Base-by-base conservation (phyloP, 208 protist genomes). In the Acanthamoeba lenticulata region DNA sequence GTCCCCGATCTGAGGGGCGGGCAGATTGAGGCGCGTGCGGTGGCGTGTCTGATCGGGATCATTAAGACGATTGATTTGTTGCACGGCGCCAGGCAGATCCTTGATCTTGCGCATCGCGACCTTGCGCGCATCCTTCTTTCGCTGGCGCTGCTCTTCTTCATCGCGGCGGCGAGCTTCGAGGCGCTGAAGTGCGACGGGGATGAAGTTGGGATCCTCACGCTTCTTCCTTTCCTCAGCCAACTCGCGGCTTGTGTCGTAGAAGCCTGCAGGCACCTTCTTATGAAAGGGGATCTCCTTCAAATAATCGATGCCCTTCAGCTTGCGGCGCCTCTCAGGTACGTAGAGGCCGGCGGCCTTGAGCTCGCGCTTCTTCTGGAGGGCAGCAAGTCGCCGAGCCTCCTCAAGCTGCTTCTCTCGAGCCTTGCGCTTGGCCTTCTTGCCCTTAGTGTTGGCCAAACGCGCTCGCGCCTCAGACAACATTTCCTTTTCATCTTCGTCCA, bases 361-460 rank as follows among this genome's bases (percentile, higher is more conserved):
- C 96, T 99, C 99, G 65, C 99, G 97, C 88, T 98, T 98, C 96
- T 99, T 99, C 97, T 99, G 98, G 49, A 99, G 96, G 86, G 97
- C 97, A 0, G 99, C 98, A 13, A 99, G 97, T 79, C 99, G 98
- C 44, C 98, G 96, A 0, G 99, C 99, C 94, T 99, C 99, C 81
- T 99, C 98, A 40, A 99, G 97, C 97, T 99, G 98, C 93, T 98
- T 98, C 96, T 99, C 98, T 72, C 99, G 97, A 49, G 99, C 99
- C 96, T 99, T 99, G 38, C 99, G 97, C 77, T 99, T 98, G 0
- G 99, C 99, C 92, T 99, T 99, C 97, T 99, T 99, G 49, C 99
- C 99, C 90, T 99, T 98, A 42, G 99, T 99, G 95, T 99, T 99
- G 2, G 99, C 99, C 24, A 99, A 97, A 92, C 99, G 98, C 45